A percentile compares a stretch with the other conserved stretches of the same genome.
Evolutionary conservation across 495 filamentous ascomycete species (phyloP).

Genomic region (Venustampulla echinocandica): DNA sequence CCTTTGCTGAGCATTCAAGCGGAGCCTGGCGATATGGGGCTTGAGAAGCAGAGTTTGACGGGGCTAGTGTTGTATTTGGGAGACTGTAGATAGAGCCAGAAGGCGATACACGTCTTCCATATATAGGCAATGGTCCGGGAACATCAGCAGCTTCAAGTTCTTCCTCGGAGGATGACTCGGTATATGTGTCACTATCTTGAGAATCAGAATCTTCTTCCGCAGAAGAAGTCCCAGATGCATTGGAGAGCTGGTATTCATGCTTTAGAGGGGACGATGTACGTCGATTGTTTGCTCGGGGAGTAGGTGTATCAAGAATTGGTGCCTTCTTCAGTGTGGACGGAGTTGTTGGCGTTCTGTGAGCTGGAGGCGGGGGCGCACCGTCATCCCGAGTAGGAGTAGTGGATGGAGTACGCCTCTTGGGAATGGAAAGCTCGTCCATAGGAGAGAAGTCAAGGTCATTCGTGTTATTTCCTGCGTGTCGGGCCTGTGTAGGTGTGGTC

Average conservation of each 20-base stretch:
- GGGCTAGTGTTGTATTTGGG: constrained; percentile 48
- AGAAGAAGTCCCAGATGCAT: constrained; percentile 44
- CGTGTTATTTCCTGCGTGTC: neutral
- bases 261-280: constrained; percentile 90
- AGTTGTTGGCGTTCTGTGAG: constrained; percentile 37
- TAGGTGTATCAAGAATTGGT: constrained; percentile 39
- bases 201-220: constrained; percentile 35
- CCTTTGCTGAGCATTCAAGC: constrained; percentile 39
- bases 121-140: constrained; percentile 4
- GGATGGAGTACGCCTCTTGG: constrained; percentile 36
- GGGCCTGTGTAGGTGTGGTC: neutral
- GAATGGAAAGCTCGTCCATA: constrained; percentile 47
- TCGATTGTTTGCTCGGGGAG: constrained; percentile 42
- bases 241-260: constrained; percentile 94
- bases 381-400: constrained; percentile 23
- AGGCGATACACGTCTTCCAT: constrained; percentile 9
- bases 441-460: constrained; percentile 20
- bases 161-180: constrained; percentile 40
- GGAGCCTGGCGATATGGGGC: constrained; percentile 51
- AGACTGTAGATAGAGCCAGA: constrained; percentile 34
- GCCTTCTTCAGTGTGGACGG: constrained; percentile 33
- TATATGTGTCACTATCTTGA: constrained; percentile 27
- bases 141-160: constrained; percentile 25
- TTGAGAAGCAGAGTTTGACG: constrained; percentile 72
- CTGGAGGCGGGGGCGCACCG: constrained; percentile 32